Base-by-base conservation (phyloP, 2,329 filamentous ascomycete species). In the Xylariaceae sp. region DNA sequence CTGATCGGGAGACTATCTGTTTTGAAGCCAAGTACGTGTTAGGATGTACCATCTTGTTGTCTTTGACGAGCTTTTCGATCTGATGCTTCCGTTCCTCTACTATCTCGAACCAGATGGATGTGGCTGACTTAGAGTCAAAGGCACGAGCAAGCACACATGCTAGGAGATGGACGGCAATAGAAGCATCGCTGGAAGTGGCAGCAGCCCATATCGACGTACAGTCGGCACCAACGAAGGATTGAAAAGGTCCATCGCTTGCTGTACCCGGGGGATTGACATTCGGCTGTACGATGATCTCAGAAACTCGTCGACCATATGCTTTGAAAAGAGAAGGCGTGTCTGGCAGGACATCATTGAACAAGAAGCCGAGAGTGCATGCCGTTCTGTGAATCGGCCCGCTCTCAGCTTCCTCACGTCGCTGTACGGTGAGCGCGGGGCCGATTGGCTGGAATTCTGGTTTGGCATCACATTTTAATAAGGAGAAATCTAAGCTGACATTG, bases 61-160 rank as follows among this genome's bases (percentile, higher is more conserved):
- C 29, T 21, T 35, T 27, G 7, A 35, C 8, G 11, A 36, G 37
- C 17, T 21, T 22, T 12, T 34, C 19, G 2, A 39, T 11, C 11
- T 43, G 19, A 4, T 36, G 27, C 12, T 44, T 22, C 2, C 41
- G 46, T n/a, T 42, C 46, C 14, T 34, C n/a, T 2, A 67, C 54
- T 2, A 68, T 20, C 44, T 68, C 63, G 1, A 56, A 49, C 66
- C 65, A 69, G 2, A 67, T 51, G 1, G 65, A 59, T 1, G 51
- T 62, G 1, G 66, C 64, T 47, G 64, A 56, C 2, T 49, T 17
- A 2, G 36, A 22, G 6, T 39, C 44, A 44, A 56, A 70, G 1
- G 64, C 56, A 1, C 64, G 48, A 4, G 65, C 66, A 4, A 70
- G 52, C 47, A 68, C 60, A 38, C 65, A 68, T 2, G 60, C 63